phyloP scores from a whole-genome alignment of 2,329 filamentous ascomycete species.

The Dactylellina parvicollis region DNA sequence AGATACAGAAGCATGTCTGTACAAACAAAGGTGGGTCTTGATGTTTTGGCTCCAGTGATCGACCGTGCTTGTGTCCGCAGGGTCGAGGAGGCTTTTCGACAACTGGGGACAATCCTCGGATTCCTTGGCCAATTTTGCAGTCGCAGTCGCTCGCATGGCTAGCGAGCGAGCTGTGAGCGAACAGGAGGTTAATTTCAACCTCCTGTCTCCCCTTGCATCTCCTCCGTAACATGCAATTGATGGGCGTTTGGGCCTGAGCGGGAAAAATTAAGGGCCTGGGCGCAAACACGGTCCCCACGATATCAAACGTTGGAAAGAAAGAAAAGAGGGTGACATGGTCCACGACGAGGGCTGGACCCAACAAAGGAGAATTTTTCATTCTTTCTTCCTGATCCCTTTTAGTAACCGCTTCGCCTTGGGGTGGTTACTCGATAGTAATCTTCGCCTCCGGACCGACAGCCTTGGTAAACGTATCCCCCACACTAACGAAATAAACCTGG shows the following conservation, averaged over 20 bases:
- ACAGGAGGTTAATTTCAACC: constrained; percentile 1
- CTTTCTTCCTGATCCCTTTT: constrained; percentile 5
- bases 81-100: background rate
- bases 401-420: constrained; percentile 19
- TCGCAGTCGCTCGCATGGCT: constrained; percentile 1
- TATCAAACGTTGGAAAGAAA: too few species aligned
- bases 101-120: background rate
- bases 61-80: background rate
- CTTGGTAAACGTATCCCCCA: constrained; percentile 38
- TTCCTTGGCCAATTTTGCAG: background rate
- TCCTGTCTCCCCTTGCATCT: constrained; percentile 3
- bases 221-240: background rate
- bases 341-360: constrained; percentile 38
- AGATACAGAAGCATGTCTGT: background rate
- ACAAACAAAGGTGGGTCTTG: background rate
- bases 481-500: constrained; percentile 20
- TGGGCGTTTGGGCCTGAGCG: background rate
- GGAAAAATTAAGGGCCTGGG: background rate
- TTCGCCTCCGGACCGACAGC: constrained; percentile 42
- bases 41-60: background rate
- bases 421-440: constrained; percentile 33
- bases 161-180: constrained; percentile 1
- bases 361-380: constrained; percentile 35
- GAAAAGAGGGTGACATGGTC: constrained; percentile 17
- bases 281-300: too few species aligned